These are phyloP conservation scores for Fusarium coffeatum DNA, from an alignment of 2,329 filamentous ascomycete genomes.

Conservation along the genomic window DNA sequence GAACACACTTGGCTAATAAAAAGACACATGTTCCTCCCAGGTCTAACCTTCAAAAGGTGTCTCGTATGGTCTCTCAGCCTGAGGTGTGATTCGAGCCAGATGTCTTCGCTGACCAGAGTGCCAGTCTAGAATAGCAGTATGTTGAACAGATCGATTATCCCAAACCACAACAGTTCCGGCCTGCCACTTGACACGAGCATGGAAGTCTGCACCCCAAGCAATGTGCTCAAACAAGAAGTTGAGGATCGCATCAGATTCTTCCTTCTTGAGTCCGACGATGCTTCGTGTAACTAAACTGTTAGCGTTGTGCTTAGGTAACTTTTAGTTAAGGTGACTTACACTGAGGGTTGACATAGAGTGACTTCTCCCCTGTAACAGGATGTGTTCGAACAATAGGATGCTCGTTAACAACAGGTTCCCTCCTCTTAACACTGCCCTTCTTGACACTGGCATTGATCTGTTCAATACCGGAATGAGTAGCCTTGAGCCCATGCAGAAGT, in stretches of 20 bases:
- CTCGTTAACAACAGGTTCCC: slow-evolving; percentile 78
- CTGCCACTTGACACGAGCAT: slow-evolving; percentile 81
- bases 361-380: slow-evolving; percentile 85
- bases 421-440: slow-evolving; percentile 75
- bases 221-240: slow-evolving; percentile 74
- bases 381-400: slow-evolving; percentile 87
- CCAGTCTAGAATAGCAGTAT: slow-evolving; percentile 86
- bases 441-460: slow-evolving; percentile 78
- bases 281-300: slow-evolving; percentile 74
- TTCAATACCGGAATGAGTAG: slow-evolving; percentile 84
- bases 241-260: slow-evolving; percentile 81
- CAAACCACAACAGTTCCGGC: slow-evolving; percentile 85
- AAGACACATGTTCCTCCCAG: background rate
- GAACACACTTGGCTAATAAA: too few species aligned
- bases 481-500: slow-evolving; percentile 82
- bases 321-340: slow-evolving; percentile 64
- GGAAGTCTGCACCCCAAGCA: slow-evolving; percentile 70
- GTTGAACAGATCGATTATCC: slow-evolving; percentile 85
- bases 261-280: slow-evolving; percentile 86
- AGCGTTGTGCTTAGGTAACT: background rate
- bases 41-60: slow-evolving; percentile 60
- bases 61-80: slow-evolving; percentile 82
- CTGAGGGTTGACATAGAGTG: slow-evolving; percentile 83
- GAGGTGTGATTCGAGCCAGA: slow-evolving; percentile 83
- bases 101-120: slow-evolving; percentile 81